Base-by-base conservation (phyloP, 805 yeast species). In the Pichia gijzeniarum region DNA sequence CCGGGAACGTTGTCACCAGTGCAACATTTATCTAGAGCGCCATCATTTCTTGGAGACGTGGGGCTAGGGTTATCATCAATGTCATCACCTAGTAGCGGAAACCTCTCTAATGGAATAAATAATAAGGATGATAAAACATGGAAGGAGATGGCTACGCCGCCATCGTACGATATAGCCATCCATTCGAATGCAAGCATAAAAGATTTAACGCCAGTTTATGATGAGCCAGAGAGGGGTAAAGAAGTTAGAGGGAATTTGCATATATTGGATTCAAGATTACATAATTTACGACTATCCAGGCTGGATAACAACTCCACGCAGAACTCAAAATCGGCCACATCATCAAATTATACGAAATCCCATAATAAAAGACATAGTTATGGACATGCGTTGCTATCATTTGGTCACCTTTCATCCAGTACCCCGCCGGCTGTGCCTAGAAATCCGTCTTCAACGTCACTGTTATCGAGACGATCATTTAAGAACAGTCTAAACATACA, bases 121-220 rank as follows among this genome's bases (percentile, higher is more conserved):
- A 27, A 32, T 12, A 37, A 18, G 6, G 32, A 38, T 38, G 43
- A 32, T n/a, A 31, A 34, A n/a, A 18, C 17, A 6, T 40, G 41
- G 35, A 41, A 39, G 16, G 40, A 40, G 19, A 41, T 51, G 51
- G 79, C 84, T 18, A 68, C 78, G 40, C 96, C 91, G 6, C 98
- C 98, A 0, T 80, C 95, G 0, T 91, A 91, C 63, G 74, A 73
- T 7, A 81, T 85, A 28, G 97, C 98, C 0, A 64, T 89, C 61
- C 76, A 75, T 55, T 63, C 76, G 2, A 80, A 73, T 38, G 54
- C 52, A 6, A 67, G 64, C 5, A 73, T 68, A 3, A 74, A 69
- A 18, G 78, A 75, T 43, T 64, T 82, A 21, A 81, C 96, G 2
- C 97, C 97, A 0, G 74, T 76, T 2, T 89, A 88, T 61, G 72